A percentile compares a stretch with the other conserved stretches of the same genome.
Evolutionary conservation across 2,329 filamentous ascomycete species (phyloP).

Genomic region (Talaromyces sp.): DNA sequence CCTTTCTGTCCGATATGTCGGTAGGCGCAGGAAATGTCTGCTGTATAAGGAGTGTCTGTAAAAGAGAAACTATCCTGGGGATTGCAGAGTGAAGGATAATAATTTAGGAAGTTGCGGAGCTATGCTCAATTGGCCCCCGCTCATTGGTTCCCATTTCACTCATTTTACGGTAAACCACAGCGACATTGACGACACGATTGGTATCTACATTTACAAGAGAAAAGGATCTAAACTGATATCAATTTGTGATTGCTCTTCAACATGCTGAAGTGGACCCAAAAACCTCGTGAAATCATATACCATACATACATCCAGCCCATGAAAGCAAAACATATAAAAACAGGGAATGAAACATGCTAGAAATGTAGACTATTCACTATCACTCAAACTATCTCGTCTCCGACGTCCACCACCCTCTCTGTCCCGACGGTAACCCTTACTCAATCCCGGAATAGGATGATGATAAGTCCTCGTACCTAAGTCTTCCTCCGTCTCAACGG

Average conservation of each 20-base stretch:
- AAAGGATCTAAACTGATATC: not conserved
- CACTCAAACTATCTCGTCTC: slow-evolving; percentile 53
- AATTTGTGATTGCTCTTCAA: not conserved
- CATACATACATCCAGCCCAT: slow-evolving; percentile 12
- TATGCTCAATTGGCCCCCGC: not conserved
- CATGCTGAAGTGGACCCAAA: not conserved
- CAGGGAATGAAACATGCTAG: not conserved
- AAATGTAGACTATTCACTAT: slow-evolving; percentile 42
- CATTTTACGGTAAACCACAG: not conserved
- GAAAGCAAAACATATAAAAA: slow-evolving; percentile 2
- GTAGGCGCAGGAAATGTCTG: not conserved
- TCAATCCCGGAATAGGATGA: slow-evolving; percentile 56
- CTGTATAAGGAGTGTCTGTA: not conserved
- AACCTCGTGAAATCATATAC: slow-evolving; percentile 13
- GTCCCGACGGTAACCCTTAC: slow-evolving; percentile 42
- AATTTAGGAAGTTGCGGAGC: not conserved
- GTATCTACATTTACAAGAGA: not conserved
- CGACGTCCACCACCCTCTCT: slow-evolving; percentile 34
- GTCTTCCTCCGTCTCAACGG: slow-evolving; percentile 36
- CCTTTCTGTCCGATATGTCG: not conserved
- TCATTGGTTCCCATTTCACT: not conserved
- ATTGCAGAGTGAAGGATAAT: not conserved
- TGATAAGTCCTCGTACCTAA: slow-evolving; percentile 54
- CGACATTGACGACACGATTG: not conserved
- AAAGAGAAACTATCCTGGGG: not conserved